Evolutionary conservation across 2,329 filamentous ascomycete genomes (phyloP), one percentile per base, ranked within the genome.

Genomic region (Fusarium chaquense): DNA sequence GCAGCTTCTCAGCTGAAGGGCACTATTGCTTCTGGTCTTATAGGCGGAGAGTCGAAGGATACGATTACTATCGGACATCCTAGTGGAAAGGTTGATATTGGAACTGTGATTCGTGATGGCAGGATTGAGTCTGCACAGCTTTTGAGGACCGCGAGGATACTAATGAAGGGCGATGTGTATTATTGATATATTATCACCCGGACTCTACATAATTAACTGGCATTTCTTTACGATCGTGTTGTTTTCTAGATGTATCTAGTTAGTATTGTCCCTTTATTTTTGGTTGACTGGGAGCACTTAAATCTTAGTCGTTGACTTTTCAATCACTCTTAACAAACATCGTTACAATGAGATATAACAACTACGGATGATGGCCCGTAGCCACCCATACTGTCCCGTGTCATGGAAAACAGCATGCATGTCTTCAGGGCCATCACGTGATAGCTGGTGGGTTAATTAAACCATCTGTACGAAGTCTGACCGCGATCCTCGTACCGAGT

Each of bases 121-220:
- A 70, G 75, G 41, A 79, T 86, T 22, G 73, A 79, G 54, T 82
- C 81, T 18, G 84, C 83, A 0, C 80, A 83, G 60, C 67, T 86
- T 30, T 76, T 83, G 64, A 78, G 84, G 22, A 86, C 84, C 0
- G 83, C 83, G 10, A 79, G 83, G 52, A 75, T 85, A 6, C 46
- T 86, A 66, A 86, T 86, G 83, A 83, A 82, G 62, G 84, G 84
- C 0, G 72, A 81, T 6, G 81, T 86, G 4, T 84, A 80, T 47
- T 86, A 83, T 62, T 82, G 60, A 69, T 8, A 7, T 8, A 5
- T 4, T n/a, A 11, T 20, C 12, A 8, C 13, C 8, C 16, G 15
- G 6, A n/a, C 9, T 20, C 2, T 51, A 4, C 3, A 7, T 28
- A 16, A 4, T 10, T 26, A 10, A 22, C 6, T 7, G n/a, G 9